These are phyloP conservation scores for Endocarpon pusillum DNA, from an alignment of 495 filamentous ascomycete species.

Conservation along the genomic window DNA sequence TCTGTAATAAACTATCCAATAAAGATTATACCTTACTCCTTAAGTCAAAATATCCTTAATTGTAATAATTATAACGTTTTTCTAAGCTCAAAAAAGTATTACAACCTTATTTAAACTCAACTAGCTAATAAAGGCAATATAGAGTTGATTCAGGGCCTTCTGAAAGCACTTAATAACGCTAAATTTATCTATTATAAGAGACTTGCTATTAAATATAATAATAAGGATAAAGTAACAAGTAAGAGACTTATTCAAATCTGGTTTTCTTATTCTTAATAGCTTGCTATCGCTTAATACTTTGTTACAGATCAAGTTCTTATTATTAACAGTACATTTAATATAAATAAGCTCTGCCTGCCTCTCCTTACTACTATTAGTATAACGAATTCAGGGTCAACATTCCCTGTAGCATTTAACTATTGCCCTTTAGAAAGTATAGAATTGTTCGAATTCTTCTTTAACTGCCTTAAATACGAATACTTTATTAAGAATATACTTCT, in stretches of 20 bases:
- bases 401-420: neutral
- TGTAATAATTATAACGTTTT: too few relatives aligned
- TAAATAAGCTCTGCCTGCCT: constrained; percentile 1
- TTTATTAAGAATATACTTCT: too few relatives aligned
- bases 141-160: neutral
- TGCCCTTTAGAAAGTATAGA: neutral
- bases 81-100: too few relatives aligned
- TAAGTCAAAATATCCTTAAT: too few relatives aligned
- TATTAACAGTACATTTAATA: too few relatives aligned
- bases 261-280: neutral
- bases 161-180: constrained; percentile 1
- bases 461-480: neutral
- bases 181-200: neutral
- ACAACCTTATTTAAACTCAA: neutral
- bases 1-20: too few relatives aligned
- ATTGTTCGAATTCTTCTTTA: too few relatives aligned
- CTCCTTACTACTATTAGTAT: constrained; percentile 1
- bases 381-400: too few relatives aligned
- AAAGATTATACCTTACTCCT: too few relatives aligned
- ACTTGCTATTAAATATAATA: neutral
- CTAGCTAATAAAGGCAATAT: constrained; percentile 1
- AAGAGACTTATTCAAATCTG: too few relatives aligned
- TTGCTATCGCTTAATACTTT: neutral
- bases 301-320: neutral
- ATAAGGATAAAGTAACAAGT: neutral